Conservation (phyloP, 2,329 filamentous ascomycete species). For the Gremmenia infestans region DNA sequence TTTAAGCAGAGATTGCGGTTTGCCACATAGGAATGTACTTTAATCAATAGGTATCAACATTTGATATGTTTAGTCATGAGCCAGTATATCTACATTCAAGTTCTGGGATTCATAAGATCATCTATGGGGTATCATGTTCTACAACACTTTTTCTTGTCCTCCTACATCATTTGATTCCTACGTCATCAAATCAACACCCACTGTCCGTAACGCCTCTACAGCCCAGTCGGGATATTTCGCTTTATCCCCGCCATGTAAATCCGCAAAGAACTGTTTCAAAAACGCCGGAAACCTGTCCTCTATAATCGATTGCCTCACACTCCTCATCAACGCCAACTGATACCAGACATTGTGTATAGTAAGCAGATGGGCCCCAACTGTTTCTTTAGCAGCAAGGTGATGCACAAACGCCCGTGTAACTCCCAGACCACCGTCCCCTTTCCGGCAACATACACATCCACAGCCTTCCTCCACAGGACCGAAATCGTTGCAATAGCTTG, state of each 20-base stretch:
- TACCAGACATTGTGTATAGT: constrained; percentile 97
- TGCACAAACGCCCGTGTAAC: constrained; percentile 87
- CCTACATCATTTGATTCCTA: neutral
- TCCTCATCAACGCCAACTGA: constrained; percentile 76
- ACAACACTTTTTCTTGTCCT: neutral
- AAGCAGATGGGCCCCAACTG: constrained; percentile 75
- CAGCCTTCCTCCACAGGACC: constrained; percentile 78
- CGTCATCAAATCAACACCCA: constrained; percentile 66
- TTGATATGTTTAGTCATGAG: neutral
- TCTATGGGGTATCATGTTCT: constrained; percentile 18
- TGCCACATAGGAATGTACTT: neutral
- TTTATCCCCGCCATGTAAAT: constrained; percentile 60
- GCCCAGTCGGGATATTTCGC: constrained; percentile 76
- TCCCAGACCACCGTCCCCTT: constrained; percentile 65
- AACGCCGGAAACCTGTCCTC: constrained; percentile 77
- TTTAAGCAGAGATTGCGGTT: too few relatives aligned
- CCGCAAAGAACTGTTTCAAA: constrained; percentile 70
- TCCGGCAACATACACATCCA: constrained; percentile 70
- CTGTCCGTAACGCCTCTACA: constrained; percentile 67
- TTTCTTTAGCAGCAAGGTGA: constrained; percentile 91
- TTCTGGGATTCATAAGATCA: constrained; percentile 3
- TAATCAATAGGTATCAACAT: neutral
- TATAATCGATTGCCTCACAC: constrained; percentile 70
- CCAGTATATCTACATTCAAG: neutral
- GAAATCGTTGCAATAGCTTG: constrained; percentile 73